A percentile compares a stretch with the other conserved stretches of the same genome.
phyloP scores from a whole-genome alignment of 768 basidiomycete species.

The Kockovaella imperatae region DNA sequence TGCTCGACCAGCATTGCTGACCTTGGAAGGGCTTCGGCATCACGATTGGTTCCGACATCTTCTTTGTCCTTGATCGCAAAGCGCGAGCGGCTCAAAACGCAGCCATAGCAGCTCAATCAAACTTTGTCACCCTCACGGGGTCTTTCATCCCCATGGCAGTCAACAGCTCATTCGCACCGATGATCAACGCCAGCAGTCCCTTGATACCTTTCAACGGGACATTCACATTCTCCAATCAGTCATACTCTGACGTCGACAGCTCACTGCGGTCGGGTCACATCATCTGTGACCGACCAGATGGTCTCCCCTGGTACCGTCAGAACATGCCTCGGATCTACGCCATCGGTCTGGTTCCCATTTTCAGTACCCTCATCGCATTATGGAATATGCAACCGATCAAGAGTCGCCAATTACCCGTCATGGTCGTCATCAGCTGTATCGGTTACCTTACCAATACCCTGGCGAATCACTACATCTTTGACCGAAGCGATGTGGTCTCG shows the following conservation, averaged over 20 bases:
- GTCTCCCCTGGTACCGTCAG: conserved; percentile 69
- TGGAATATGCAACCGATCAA: conserved; percentile 69
- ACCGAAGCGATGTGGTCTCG: conserved; percentile 29
- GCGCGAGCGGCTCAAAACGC: conserved; percentile 18
- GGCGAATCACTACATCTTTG: conserved; percentile 73
- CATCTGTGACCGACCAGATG: conserved; percentile 64
- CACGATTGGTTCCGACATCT: conserved; percentile 39
- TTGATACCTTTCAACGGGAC: conserved; percentile 38
- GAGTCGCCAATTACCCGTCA: conserved; percentile 65
- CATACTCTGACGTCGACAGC: conserved; percentile 36
- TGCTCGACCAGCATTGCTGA: neutral
- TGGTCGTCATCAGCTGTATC: conserved; percentile 75
- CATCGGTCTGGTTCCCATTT: conserved; percentile 32
- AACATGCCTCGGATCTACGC: conserved; percentile 64
- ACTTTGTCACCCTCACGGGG: conserved; percentile 55
- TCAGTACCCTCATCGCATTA: conserved; percentile 59
- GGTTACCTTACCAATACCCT: conserved; percentile 58
- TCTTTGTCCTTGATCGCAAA: conserved; percentile 30
- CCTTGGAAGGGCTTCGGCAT: conserved; percentile 33
- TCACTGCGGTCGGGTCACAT: conserved; percentile 46
- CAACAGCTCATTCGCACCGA: conserved; percentile 47
- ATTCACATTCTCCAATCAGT: conserved; percentile 40
- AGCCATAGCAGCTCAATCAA: conserved; percentile 53
- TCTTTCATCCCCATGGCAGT: conserved; percentile 57
- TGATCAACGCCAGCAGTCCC: conserved; percentile 52